Evolutionary conservation across 2,329 filamentous ascomycete genomes (phyloP).

Genomic region (Trichoderma sp.): DNA sequence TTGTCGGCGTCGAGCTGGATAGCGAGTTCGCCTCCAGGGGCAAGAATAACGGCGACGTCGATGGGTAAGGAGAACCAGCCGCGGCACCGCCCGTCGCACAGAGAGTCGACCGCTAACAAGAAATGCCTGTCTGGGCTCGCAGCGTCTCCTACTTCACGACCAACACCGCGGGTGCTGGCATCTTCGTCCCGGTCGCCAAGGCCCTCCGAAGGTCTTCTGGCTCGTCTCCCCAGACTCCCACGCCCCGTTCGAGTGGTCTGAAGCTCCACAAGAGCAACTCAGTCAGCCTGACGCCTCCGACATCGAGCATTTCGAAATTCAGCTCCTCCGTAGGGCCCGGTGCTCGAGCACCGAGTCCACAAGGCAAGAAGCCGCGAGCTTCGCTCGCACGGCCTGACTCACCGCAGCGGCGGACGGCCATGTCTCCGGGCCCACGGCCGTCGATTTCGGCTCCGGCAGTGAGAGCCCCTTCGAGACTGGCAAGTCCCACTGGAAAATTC

Average conservation of each 20-base stretch:
- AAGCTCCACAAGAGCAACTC: slow-evolving; percentile 58
- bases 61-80: slow-evolving; percentile 66
- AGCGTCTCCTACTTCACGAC: slow-evolving; percentile 81
- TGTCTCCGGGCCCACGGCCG: slow-evolving; percentile 61
- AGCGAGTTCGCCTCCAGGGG: slow-evolving; percentile 78
- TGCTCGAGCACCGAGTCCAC: slow-evolving; percentile 67
- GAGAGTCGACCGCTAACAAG: slow-evolving; percentile 27
- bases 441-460: slow-evolving; percentile 57
- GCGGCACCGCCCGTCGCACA: slow-evolving; percentile 23
- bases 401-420: slow-evolving; percentile 70
- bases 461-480: slow-evolving; percentile 41
- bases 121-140: slow-evolving; percentile 16
- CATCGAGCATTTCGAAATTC: slow-evolving; percentile 72
- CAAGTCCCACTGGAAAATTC: slow-evolving; percentile 58
- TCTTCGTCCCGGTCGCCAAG: slow-evolving; percentile 87
- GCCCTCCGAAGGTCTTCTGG: slow-evolving; percentile 68
- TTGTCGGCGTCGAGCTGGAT: slow-evolving; percentile 89
- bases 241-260: slow-evolving; percentile 60
- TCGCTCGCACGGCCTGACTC: slow-evolving; percentile 89
- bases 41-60: slow-evolving; percentile 95
- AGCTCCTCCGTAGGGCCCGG: slow-evolving; percentile 84
- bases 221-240: slow-evolving; percentile 67
- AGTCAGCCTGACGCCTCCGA: slow-evolving; percentile 64
- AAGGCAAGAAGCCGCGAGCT: slow-evolving; percentile 69
- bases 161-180: slow-evolving; percentile 76